These are phyloP conservation scores for Claviceps capensis DNA, from an alignment of 2,329 filamentous ascomycete genomes.

Conservation along the genomic window DNA sequence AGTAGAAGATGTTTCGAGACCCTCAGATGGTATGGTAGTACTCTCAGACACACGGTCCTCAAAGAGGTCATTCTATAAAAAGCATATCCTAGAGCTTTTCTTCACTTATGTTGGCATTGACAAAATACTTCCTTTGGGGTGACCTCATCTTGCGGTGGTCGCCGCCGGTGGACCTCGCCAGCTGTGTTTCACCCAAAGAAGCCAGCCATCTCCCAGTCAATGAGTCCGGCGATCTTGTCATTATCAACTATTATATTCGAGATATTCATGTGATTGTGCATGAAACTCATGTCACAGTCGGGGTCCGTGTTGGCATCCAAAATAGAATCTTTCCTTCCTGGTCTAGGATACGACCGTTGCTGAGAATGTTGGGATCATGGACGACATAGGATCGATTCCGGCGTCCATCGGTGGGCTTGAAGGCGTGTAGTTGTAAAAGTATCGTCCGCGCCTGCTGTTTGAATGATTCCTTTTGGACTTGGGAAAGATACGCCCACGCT, in stretches of 20 bases:
- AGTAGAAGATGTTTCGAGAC: too few relatives aligned
- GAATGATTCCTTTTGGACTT: conserved; percentile 3
- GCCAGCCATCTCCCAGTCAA: conserved; percentile 30
- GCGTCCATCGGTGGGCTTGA: not conserved
- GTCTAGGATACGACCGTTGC: conserved; percentile 13
- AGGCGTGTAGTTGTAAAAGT: not conserved
- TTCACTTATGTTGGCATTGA: not conserved
- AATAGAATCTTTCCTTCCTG: conserved; percentile 22
- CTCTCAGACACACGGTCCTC: not conserved
- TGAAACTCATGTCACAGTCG: conserved; percentile 16
- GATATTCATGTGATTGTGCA: conserved; percentile 25
- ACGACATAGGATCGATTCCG: not conserved
- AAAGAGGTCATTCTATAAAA: not conserved
- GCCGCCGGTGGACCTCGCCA: conserved; percentile 14
- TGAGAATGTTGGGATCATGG: not conserved
- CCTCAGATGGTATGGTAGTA: too few relatives aligned
- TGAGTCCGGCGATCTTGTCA: conserved; percentile 23
- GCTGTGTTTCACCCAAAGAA: conserved; percentile 19
- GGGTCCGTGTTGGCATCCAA: conserved; percentile 8
- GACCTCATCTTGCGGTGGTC: conserved; percentile 13
- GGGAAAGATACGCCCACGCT: conserved; percentile 22
- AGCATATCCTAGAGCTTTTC: not conserved
- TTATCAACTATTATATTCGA: conserved; percentile 25
- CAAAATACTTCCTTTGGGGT: conserved; percentile 11
- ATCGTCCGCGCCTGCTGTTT: conserved; percentile 1